Evolutionary conservation across 208 protist genomes (phyloP), one percentile per base, ranked within the genome.

Genomic region (Acanthamoeba polyphaga): DNA sequence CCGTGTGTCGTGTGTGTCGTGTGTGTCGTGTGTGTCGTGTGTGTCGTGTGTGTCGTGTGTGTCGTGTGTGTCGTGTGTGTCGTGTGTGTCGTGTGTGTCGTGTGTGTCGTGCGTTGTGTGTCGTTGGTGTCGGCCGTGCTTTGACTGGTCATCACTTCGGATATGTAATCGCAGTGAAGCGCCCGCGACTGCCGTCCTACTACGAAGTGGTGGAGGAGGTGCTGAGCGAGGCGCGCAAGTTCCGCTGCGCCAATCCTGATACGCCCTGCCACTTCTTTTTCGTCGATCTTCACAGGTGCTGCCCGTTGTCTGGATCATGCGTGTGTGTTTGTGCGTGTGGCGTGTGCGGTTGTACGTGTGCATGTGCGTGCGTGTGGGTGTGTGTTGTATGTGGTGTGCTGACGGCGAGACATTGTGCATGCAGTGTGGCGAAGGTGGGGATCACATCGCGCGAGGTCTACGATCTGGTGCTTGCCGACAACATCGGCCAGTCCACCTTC

Each of bases 131-230:
- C 38, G 38, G 38, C 38, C 38, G 38, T 38, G 38, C 38, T 1
- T 38, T 38, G 38, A 38, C 38, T 38, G 38, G 1, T 38, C 38
- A 38, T 38, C 38, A 38, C 38, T 38, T 38, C 38, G 38, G 38
- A 38, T 38, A n/a, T n/a, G 38, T 38, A 1, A 38, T 38, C 3
- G 38, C 38, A 38, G 38, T 3, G 38, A 38, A 38, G 38, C 38
- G 38, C 1, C 38, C 38, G 38, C 38, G 55, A 60, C 64, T 24
- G n/a, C 74, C 74, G 13, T 82, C 74, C 34, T 43, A 32, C 74
- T 82, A 82, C 38, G 74, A 82, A 82, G 74, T 82, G 74, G 74
- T 82, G 8, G 74, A 82, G 2, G 43, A 15, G 15, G 74, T 82
- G 74, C 74, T 82, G 17, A 32, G 46, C 29, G 19, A 82, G 27